A percentile compares a stretch with the other conserved stretches of the same genome.
Evolutionary conservation across 148 eudicot species (phyloP).

Genomic region (Agrostemma githago): DNA sequence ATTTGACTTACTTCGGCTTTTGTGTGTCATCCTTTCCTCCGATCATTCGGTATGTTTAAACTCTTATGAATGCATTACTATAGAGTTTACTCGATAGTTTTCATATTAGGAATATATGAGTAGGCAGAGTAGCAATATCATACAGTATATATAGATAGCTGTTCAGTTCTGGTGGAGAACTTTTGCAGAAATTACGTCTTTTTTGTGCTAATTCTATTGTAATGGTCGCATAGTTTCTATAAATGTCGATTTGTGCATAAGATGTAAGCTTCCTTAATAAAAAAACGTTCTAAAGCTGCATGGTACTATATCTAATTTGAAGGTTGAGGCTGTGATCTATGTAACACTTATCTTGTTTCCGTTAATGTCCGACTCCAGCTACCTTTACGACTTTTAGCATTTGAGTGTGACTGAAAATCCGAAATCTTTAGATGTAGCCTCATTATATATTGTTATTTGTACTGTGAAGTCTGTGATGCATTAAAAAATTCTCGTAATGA

Average conservation of each 20-base stretch:
- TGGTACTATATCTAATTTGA: not conserved
- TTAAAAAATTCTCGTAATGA: not conserved
- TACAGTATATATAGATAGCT: not conserved
- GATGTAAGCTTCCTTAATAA: not conserved
- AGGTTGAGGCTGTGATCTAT: not conserved
- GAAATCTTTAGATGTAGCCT: not conserved
- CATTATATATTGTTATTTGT: not conserved
- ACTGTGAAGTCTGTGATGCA: not conserved
- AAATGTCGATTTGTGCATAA: not conserved
- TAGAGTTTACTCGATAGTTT: not conserved
- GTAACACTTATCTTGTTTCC: not conserved
- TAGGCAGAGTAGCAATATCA: not conserved
- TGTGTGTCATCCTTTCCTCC: conserved; percentile 54
- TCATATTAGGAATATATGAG: not conserved
- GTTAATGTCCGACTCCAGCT: not conserved
- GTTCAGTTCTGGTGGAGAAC: not conserved
- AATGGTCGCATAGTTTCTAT: not conserved
- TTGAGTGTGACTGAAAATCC: not conserved
- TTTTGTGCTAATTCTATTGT: not conserved
- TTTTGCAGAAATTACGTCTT: not conserved
- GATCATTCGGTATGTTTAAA: conserved; percentile 50
- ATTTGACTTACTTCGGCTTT: conserved; percentile 72
- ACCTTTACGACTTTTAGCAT: not conserved
- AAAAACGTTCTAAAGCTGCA: not conserved
- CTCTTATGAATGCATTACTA: not conserved